phyloP scores from a whole-genome alignment of 78 protist genomes.

The Thecamonas trahens region DNA sequence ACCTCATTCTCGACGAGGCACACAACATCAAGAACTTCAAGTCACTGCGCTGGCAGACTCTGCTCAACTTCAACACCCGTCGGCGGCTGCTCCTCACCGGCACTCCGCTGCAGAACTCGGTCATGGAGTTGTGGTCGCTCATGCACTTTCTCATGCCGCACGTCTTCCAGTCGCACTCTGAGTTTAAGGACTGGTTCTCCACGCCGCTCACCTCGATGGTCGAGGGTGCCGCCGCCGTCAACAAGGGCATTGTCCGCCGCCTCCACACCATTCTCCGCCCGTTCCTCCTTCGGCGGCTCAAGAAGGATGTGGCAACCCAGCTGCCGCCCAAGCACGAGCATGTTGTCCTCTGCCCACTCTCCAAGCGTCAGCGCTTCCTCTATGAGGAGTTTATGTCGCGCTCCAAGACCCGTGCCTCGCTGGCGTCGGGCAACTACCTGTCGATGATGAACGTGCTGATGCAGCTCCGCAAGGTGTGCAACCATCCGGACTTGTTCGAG shows the following conservation, averaged over 20 bases:
- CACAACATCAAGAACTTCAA: slow-evolving; percentile 89
- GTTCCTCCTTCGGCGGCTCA: slow-evolving; percentile 87
- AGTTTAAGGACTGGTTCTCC: slow-evolving; percentile 81
- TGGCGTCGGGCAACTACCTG: slow-evolving; percentile 37
- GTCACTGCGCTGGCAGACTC: slow-evolving; percentile 71
- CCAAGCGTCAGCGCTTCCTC: slow-evolving; percentile 70
- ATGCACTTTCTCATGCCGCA: slow-evolving; percentile 91
- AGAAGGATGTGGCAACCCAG: slow-evolving; percentile 79
- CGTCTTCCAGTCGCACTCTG: slow-evolving; percentile 67
- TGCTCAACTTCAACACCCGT: slow-evolving; percentile 62
- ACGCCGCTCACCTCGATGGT: slow-evolving; percentile 63
- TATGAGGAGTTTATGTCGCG: slow-evolving; percentile 82
- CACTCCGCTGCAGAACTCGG: slow-evolving; percentile 93
- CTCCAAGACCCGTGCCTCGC: slow-evolving; percentile 36
- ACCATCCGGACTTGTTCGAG: slow-evolving; percentile 89
- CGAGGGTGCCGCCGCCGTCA: slow-evolving; percentile 37
- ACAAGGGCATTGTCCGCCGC: slow-evolving; percentile 23
- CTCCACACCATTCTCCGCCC: slow-evolving; percentile 83
- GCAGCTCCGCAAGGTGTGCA: slow-evolving; percentile 89
- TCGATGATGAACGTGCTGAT: slow-evolving; percentile 69
- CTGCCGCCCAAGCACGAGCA: slow-evolving; percentile 73
- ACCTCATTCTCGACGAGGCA: slow-evolving; percentile 94
- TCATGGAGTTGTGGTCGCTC: slow-evolving; percentile 95
- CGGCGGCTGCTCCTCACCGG: slow-evolving; percentile 86
- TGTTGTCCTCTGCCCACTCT: slow-evolving; percentile 58